Conservation (phyloP, 139 green algal genomes). For the Mychonastes homosphaera region DNA sequence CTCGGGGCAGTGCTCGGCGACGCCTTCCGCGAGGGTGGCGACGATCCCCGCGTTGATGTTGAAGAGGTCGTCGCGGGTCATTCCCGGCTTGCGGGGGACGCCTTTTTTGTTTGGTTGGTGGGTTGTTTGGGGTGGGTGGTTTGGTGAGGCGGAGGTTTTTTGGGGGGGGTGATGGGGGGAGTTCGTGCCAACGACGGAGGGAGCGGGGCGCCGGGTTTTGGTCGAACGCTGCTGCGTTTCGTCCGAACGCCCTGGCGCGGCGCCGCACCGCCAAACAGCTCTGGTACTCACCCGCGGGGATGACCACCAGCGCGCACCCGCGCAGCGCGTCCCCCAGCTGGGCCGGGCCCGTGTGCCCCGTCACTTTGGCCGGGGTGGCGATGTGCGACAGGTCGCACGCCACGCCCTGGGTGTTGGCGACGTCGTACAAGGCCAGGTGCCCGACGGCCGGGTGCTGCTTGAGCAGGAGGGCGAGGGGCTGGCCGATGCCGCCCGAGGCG, state of each 20-base stretch:
- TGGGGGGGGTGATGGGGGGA: not conserved
- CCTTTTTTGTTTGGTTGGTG: slow-evolving; percentile 26
- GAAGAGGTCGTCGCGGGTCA: slow-evolving; percentile 98
- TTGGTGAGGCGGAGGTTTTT: not conserved
- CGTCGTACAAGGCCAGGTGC: slow-evolving; percentile 87
- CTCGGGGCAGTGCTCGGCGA: slow-evolving; percentile 62
- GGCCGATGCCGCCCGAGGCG: slow-evolving; percentile 91
- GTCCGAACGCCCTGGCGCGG: not conserved
- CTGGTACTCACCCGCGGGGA: slow-evolving; percentile 64
- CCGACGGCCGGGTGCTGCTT: slow-evolving; percentile 59
- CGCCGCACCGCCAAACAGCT: not conserved
- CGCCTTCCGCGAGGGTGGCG: slow-evolving; percentile 61
- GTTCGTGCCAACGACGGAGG: not conserved
- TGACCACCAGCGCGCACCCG: slow-evolving; percentile 86
- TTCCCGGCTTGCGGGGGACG: slow-evolving; percentile 93
- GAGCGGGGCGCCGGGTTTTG: not conserved
- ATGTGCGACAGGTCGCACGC: slow-evolving; percentile 89
- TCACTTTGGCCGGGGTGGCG: slow-evolving; percentile 68
- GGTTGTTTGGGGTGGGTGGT: not conserved
- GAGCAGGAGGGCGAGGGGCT: slow-evolving; percentile 87
- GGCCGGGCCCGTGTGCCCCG: slow-evolving; percentile 61
- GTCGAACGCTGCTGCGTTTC: not conserved
- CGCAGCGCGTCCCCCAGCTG: slow-evolving; percentile 69
- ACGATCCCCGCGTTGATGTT: slow-evolving; percentile 99
- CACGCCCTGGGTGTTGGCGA: slow-evolving; percentile 78